Conservation (phyloP, 73 alveolate species). For the Tetrahymena elliotti region DNA sequence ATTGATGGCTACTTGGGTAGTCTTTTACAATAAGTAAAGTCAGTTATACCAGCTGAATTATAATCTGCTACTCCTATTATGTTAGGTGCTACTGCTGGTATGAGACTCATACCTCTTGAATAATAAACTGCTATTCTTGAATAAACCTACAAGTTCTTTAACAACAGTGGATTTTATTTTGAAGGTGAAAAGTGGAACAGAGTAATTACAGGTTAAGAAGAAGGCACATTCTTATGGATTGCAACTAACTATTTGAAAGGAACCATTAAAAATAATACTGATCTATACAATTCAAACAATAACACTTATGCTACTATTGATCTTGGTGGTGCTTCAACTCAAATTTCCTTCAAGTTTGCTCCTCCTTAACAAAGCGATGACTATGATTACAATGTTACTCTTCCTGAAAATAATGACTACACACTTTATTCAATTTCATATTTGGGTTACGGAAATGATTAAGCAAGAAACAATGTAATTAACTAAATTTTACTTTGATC, state of each 20-base stretch:
- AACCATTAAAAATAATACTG: background rate
- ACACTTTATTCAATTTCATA: constrained; percentile 13
- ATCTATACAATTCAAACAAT: background rate
- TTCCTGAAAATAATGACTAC: constrained; percentile 2
- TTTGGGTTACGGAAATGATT: constrained; percentile 33
- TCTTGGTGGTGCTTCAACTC: constrained; percentile 31
- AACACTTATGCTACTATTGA: background rate
- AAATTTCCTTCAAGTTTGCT: constrained; percentile 2
- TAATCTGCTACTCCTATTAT: constrained; percentile 18
- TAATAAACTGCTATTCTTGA: constrained; percentile 14
- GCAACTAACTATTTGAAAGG: constrained; percentile 20
- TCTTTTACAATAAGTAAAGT: background rate
- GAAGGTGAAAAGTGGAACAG: constrained; percentile 7
- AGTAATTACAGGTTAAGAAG: constrained; percentile 42
- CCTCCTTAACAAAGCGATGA: background rate
- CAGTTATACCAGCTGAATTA: constrained; percentile 5
- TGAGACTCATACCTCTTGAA: constrained; percentile 27
- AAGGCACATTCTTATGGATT: constrained; percentile 17
- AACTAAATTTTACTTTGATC: background rate
- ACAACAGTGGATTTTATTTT: constrained; percentile 10
- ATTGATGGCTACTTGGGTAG: background rate
- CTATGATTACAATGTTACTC: background rate
- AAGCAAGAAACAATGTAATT: constrained; percentile 7
- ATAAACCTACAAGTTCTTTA: background rate
- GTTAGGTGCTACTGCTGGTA: constrained; percentile 46